A percentile compares a stretch with the other conserved stretches of the same genome.
Conservation (phyloP, 2,329 filamentous ascomycete species). For the Colletotrichum simmondsii region DNA sequence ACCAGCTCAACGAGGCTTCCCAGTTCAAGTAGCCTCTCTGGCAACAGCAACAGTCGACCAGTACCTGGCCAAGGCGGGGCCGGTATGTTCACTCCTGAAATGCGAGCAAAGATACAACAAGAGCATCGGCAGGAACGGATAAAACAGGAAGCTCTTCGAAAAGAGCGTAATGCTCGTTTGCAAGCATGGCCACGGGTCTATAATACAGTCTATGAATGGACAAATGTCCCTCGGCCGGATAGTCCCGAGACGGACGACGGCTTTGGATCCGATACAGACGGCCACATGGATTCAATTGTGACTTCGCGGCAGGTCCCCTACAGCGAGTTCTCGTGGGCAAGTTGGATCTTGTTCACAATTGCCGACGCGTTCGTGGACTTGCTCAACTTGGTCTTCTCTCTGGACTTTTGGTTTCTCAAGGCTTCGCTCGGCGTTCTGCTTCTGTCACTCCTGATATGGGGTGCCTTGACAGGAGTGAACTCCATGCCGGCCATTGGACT, state of each 20-base stretch:
- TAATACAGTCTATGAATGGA: slow-evolving; percentile 19
- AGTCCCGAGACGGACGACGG: background rate
- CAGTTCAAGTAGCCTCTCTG: background rate
- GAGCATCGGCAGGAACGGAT: slow-evolving; percentile 14
- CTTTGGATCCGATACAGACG: background rate
- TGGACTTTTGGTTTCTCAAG: slow-evolving; percentile 15
- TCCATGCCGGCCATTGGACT: slow-evolving; percentile 6
- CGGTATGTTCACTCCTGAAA: slow-evolving; percentile 2
- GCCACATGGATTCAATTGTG: background rate
- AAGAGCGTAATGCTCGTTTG: slow-evolving; percentile 16
- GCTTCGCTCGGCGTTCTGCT: background rate
- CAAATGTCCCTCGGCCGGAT: slow-evolving; percentile 16
- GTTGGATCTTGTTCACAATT: slow-evolving; percentile 20
- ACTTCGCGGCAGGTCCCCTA: background rate
- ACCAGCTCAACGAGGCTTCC: background rate
- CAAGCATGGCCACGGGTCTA: slow-evolving; percentile 23
- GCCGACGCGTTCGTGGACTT: slow-evolving; percentile 18
- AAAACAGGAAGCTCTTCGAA: slow-evolving; percentile 11
- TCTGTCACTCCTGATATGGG: slow-evolving; percentile 5
- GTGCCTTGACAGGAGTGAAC: slow-evolving; percentile 1
- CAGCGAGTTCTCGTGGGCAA: slow-evolving; percentile 3
- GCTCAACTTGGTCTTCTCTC: slow-evolving; percentile 7
- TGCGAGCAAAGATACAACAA: background rate
- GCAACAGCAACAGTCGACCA: background rate
- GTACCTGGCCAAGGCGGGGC: background rate